phyloP scores from a whole-genome alignment of 129 eudicot genomes.

The Arctium lappa region DNA sequence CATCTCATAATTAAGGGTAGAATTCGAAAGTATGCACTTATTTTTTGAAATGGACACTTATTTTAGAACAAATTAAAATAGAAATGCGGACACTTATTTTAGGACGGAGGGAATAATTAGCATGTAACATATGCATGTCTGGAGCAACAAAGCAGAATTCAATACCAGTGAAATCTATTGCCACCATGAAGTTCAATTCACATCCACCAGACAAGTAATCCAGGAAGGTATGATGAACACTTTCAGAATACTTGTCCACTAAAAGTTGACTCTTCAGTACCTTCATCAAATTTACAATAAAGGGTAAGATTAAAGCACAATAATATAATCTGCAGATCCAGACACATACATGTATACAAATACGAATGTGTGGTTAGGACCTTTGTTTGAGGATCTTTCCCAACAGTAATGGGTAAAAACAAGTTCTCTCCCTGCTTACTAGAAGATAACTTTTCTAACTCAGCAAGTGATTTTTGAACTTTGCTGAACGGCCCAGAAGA shows the following conservation, averaged over 20 bases:
- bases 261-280: slow-evolving; percentile 72
- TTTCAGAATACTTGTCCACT: slow-evolving; percentile 76
- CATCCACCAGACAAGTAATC: slow-evolving; percentile 87
- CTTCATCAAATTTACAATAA: slow-evolving; percentile 30
- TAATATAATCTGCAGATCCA: neutral
- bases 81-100: neutral
- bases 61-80: neutral
- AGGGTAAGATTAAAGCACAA: neutral
- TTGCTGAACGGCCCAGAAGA: slow-evolving; percentile 39
- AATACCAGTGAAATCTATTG: slow-evolving; percentile 93
- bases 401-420: slow-evolving; percentile 44
- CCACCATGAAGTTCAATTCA: slow-evolving; percentile 95
- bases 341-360: neutral
- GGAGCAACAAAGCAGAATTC: neutral
- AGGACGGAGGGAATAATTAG: neutral
- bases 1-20: neutral
- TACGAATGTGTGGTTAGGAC: slow-evolving; percentile 35
- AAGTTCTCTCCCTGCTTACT: slow-evolving; percentile 50
- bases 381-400: slow-evolving; percentile 61
- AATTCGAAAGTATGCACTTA: neutral
- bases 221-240: slow-evolving; percentile 78
- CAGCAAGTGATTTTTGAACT: slow-evolving; percentile 72
- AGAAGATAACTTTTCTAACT: slow-evolving; percentile 53
- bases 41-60: neutral
- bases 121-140: neutral